These are phyloP conservation scores for Collybia mongolica DNA, from an alignment of 768 basidiomycete species.

Conservation along the genomic window DNA sequence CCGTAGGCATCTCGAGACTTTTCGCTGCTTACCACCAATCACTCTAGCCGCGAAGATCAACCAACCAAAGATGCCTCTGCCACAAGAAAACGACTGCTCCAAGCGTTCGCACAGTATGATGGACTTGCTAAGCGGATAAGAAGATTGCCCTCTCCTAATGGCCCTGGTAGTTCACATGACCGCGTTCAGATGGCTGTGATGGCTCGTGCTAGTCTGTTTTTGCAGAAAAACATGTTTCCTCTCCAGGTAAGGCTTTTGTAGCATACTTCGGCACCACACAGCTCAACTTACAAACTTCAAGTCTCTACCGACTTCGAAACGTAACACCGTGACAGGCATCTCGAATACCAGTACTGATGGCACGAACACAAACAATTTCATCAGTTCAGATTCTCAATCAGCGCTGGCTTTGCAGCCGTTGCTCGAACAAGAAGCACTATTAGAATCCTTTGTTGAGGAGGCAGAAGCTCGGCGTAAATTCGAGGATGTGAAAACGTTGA, in stretches of 20 bases:
- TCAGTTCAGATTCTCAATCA: constrained; percentile 67
- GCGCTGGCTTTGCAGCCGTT: constrained; percentile 81
- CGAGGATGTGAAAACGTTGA: constrained; percentile 88
- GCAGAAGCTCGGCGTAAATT: constrained; percentile 91
- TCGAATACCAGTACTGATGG: constrained; percentile 10
- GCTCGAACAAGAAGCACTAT: constrained; percentile 89
- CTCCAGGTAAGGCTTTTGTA: constrained; percentile 53
- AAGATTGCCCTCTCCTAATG: constrained; percentile 59
- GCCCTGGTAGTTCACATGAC: constrained; percentile 72
- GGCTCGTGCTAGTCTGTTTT: constrained; percentile 71
- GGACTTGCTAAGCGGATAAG: constrained; percentile 83
- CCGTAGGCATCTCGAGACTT: background rate
- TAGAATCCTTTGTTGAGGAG: constrained; percentile 89
- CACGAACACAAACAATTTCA: constrained; percentile 17
- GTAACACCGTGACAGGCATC: constrained; percentile 14
- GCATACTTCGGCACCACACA: background rate
- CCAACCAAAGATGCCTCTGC: constrained; percentile 67
- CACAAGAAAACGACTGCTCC: constrained; percentile 78
- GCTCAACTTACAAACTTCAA: constrained; percentile 12
- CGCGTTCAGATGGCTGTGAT: constrained; percentile 82
- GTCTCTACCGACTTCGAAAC: constrained; percentile 52
- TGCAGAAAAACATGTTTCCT: constrained; percentile 90
- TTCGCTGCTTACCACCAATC: background rate
- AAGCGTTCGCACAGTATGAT: constrained; percentile 88
- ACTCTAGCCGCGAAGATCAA: constrained; percentile 38